A percentile compares a stretch with the other conserved stretches of the same genome.
Evolutionary conservation across 148 eudicot genomes (phyloP).

Genomic region (Talinum fruticosum): DNA sequence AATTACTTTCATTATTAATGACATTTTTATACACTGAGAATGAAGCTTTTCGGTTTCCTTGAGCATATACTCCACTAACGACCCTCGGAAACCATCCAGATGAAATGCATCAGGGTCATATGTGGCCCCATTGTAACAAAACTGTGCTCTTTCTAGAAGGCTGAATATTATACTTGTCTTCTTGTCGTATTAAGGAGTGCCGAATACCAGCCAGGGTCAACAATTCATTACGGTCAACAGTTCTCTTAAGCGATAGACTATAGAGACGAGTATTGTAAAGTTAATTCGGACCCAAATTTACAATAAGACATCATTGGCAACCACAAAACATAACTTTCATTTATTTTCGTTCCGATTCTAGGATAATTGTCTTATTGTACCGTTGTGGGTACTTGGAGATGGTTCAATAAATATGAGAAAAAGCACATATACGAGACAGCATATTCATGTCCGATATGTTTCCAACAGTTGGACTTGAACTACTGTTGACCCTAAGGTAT

Average conservation of each 20-base stretch:
- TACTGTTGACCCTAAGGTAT: too few relatives aligned
- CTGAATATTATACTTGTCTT: slow-evolving; percentile 89
- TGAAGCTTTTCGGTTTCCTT: slow-evolving; percentile 90
- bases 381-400: too few relatives aligned
- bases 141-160: slow-evolving; percentile 89
- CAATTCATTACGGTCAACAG: slow-evolving; percentile 63
- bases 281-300: background rate
- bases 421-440: too few relatives aligned
- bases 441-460: too few relatives aligned
- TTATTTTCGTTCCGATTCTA: background rate
- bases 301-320: background rate
- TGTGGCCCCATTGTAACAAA: slow-evolving; percentile 67
- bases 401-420: too few relatives aligned
- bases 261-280: slow-evolving; percentile 16
- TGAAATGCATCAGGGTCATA: slow-evolving; percentile 72
- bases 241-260: slow-evolving; percentile 41
- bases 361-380: background rate
- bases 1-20: background rate
- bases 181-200: slow-evolving; percentile 83
- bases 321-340: background rate
- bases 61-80: slow-evolving; percentile 74
- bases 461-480: too few relatives aligned
- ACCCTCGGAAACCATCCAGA: slow-evolving; percentile 62
- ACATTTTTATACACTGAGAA: slow-evolving; percentile 49
- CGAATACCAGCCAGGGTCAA: slow-evolving; percentile 79